A percentile compares a stretch with the other conserved stretches of the same genome.
phyloP scores from a whole-genome alignment of 495 filamentous ascomycete species.

The Letharia lupina region DNA sequence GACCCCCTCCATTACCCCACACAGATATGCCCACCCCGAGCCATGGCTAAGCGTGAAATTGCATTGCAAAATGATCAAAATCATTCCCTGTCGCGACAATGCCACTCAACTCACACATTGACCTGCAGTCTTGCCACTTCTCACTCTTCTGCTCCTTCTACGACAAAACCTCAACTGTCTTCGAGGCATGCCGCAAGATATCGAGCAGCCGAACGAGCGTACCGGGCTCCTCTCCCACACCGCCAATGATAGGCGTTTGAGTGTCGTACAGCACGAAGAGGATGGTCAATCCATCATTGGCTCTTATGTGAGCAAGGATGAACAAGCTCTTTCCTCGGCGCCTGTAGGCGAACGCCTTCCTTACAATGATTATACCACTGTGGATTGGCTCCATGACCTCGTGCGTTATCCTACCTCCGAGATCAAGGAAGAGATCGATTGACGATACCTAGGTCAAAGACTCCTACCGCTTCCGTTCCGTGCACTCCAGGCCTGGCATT shows the following conservation, averaged over 20 bases:
- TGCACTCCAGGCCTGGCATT: constrained; percentile 35
- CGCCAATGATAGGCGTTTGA: constrained; percentile 28
- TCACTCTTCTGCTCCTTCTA: background rate
- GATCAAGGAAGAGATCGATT: constrained; percentile 1
- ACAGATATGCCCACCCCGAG: background rate
- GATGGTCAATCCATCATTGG: constrained; percentile 30
- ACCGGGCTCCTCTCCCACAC: constrained; percentile 28
- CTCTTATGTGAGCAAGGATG: constrained; percentile 35
- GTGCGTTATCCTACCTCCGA: constrained; percentile 24
- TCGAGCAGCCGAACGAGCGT: constrained; percentile 29
- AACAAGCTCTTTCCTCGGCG: constrained; percentile 35
- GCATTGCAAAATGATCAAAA: background rate
- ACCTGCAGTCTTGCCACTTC: background rate
- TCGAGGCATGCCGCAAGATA: constrained; percentile 21
- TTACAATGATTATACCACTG: constrained; percentile 51
- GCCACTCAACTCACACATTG: no score
- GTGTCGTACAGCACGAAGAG: constrained; percentile 29
- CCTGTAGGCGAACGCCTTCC: constrained; percentile 46
- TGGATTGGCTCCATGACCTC: constrained; percentile 53
- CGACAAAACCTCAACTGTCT: background rate
- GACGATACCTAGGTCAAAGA: constrained; percentile 41
- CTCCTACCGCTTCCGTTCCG: constrained; percentile 41
- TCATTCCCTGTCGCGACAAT: no score
- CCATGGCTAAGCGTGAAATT: background rate
- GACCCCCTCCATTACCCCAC: background rate